Conservation (phyloP, 2,329 filamentous ascomycete genomes). For the Ophiostoma piceae region DNA sequence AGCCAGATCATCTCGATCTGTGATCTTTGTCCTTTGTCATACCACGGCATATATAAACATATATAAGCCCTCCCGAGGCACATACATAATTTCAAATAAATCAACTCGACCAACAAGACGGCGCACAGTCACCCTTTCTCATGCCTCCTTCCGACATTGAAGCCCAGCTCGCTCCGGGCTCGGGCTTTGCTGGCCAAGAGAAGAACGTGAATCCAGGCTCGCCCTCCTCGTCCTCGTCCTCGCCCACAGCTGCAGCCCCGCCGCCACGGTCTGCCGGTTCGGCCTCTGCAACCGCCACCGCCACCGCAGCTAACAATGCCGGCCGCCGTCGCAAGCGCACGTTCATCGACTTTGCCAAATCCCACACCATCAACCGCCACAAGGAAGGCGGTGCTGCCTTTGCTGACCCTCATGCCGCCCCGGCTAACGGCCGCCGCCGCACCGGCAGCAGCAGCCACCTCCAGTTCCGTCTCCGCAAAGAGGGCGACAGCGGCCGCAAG, state of each 20-base stretch:
- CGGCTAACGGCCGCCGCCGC: neutral
- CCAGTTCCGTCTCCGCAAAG: conserved; percentile 26
- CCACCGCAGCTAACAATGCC: neutral
- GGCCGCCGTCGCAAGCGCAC: neutral
- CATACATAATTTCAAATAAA: too few species aligned
- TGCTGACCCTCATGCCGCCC: neutral
- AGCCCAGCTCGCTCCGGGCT: neutral
- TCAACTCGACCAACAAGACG: neutral
- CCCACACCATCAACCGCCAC: neutral
- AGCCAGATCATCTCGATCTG: neutral
- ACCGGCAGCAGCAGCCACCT: conserved; percentile 15
- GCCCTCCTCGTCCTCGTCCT: neutral
- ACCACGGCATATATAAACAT: neutral
- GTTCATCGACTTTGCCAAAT: neutral
- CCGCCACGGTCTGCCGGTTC: neutral
- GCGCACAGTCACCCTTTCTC: neutral
- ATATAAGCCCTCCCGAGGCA: neutral
- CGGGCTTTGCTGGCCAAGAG: neutral
- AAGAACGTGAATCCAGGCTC: neutral
- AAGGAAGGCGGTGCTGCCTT: neutral
- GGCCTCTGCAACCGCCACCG: neutral
- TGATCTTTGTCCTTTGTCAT: neutral
- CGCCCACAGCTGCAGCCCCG: neutral
- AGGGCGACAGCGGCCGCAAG: conserved; percentile 62
- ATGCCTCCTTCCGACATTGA: conserved; percentile 15